Conservation (phyloP, 441 rosid genomes). For the Euphorbia corollata region DNA sequence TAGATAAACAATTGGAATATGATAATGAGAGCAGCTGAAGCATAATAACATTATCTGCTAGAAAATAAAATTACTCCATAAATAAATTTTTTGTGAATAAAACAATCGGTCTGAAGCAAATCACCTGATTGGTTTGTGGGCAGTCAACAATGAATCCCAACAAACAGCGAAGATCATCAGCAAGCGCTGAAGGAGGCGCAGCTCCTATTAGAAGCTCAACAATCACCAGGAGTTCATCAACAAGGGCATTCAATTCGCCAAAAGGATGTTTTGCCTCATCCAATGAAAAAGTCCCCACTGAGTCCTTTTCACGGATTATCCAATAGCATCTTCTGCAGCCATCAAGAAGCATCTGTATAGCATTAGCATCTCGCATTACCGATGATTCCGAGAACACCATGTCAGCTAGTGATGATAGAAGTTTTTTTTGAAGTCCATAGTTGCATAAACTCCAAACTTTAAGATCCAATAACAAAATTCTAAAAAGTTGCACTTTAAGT, state of each 20-base stretch:
- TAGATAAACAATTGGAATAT: neutral
- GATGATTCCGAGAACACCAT: slow-evolving; percentile 94
- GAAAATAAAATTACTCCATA: neutral
- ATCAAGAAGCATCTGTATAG: slow-evolving; percentile 99
- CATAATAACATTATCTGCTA: neutral
- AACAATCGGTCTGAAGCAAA: neutral
- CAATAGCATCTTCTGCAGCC: slow-evolving; percentile 99
- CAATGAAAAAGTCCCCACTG: slow-evolving; percentile 56
- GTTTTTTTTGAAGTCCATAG: slow-evolving; percentile 97
- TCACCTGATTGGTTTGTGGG: slow-evolving; percentile 97
- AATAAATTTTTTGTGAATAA: neutral
- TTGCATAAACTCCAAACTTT: slow-evolving; percentile 94
- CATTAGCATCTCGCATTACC: slow-evolving; percentile 92
- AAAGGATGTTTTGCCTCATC: slow-evolving; percentile 59
- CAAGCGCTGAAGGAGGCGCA: slow-evolving; percentile 69
- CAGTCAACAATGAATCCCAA: slow-evolving; percentile 96
- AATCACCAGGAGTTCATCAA: slow-evolving; percentile 96
- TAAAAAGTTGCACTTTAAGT: slow-evolving; percentile 92
- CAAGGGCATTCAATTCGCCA: slow-evolving; percentile 96
- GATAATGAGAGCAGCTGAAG: neutral
- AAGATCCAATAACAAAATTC: slow-evolving; percentile 81
- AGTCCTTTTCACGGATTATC: slow-evolving; percentile 78
- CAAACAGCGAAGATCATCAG: slow-evolving; percentile 70
- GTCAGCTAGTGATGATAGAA: slow-evolving; percentile 92
- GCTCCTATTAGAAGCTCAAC: slow-evolving; percentile 94